These are phyloP conservation scores for Boletus patriciae DNA, from an alignment of 768 basidiomycete genomes.

Conservation along the genomic window DNA sequence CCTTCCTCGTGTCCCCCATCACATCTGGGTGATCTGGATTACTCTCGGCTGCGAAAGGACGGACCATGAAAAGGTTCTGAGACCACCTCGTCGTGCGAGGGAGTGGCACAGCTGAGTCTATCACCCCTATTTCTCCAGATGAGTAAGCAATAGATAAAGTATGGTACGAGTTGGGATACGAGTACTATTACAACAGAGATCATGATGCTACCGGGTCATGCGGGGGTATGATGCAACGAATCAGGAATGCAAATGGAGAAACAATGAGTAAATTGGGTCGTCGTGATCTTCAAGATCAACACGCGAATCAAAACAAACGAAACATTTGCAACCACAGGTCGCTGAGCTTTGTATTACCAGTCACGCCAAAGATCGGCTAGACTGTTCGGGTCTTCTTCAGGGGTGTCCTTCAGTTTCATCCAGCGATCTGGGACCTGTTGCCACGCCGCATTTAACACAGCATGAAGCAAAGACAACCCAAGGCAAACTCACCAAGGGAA, in stretches of 20 bases:
- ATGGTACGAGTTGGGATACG: too few relatives aligned
- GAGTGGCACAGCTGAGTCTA: too few relatives aligned
- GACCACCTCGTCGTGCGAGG: too few relatives aligned
- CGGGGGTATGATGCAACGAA: conserved; percentile 18
- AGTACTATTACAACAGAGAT: conserved; percentile 26
- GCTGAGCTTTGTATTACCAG: conserved; percentile 40
- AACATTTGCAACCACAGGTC: neutral
- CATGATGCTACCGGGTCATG: conserved; percentile 30
- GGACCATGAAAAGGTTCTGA: too few relatives aligned
- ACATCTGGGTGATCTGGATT: too few relatives aligned
- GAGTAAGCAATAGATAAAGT: too few relatives aligned
- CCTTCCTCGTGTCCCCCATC: too few relatives aligned
- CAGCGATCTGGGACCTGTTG: conserved; percentile 81
- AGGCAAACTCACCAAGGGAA: conserved; percentile 63
- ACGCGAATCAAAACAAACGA: conserved; percentile 3
- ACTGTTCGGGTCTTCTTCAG: conserved; percentile 68
- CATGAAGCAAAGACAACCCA: neutral
- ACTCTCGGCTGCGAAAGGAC: too few relatives aligned
- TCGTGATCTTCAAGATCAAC: conserved; percentile 1
- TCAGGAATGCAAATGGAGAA: conserved; percentile 10
- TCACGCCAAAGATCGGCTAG: conserved; percentile 64
- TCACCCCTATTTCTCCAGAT: too few relatives aligned
- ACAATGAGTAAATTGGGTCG: neutral
- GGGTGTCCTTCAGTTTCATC: conserved; percentile 82
- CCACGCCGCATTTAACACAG: conserved; percentile 2